Base-by-base conservation (phyloP, 1,284 basidiomycete species). In the Melampsora americana region DNA sequence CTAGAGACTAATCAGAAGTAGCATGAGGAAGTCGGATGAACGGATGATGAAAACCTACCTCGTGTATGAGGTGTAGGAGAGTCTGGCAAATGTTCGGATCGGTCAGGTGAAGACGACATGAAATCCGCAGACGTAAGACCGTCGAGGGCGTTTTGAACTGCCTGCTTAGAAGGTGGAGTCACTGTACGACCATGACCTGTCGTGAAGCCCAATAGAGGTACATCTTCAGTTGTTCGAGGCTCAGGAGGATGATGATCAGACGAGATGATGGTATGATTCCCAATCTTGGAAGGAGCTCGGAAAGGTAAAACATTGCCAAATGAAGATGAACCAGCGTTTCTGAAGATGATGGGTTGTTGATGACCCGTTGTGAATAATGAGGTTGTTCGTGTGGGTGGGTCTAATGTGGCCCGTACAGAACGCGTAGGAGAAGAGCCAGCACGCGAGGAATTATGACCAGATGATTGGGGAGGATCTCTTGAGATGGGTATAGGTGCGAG, bases 41-140 rank as follows among this genome's bases (percentile, higher is more conserved):
- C 39, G 6, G 39, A 42, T 42, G 39, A 42, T 12, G 12, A 35
- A 72, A 32, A 56, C 48, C 23, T 30, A 73, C 71, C 71, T 73
- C 71, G 30, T n/a, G 62, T 61, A 16, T 48, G 64, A 59, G 71
- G 71, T 42, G 61, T 73, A 35, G 71, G 71, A 26, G 71, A 73
- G 20, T 66, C 62, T 30, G 71, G 71, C n/a, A 66, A 30, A 7
- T 39, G 46, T 44, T 35, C 30, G 9, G 62, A 62, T n/a, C 44
- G 69, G 6, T 66, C 32, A 39, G 62, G 46, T 42, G 39, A 42
- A 39, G 50, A 65, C 32, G 71, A 62, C 20, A 62, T 53, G 16
- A 73, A 30, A 23, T 66, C 26, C 14, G n/a, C 30, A 56, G 48
- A 50, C n/a, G 28, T 20, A n/a, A 61, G 64, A 26, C 62, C 39